Percentiles rank a stretch among this genome's conserved stretches.
These are phyloP conservation scores for Aspergillus alliaceus DNA, from an alignment of 2,329 filamentous ascomycete genomes.

Conservation along the genomic window DNA sequence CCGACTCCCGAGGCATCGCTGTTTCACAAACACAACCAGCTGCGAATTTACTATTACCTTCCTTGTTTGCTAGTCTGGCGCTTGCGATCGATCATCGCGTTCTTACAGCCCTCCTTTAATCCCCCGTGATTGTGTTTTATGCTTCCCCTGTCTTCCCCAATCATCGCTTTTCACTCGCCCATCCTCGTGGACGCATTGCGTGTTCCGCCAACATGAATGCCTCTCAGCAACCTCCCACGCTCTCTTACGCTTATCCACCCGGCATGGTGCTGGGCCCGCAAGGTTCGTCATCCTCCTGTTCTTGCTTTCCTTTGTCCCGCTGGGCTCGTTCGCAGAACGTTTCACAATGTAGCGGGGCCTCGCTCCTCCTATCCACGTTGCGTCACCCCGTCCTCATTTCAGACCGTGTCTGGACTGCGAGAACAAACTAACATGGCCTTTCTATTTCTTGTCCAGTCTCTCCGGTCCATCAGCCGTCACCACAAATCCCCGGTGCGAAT, in stretches of 20 bases:
- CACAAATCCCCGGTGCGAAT: conserved; percentile 28
- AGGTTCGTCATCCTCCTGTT: conserved; percentile 32
- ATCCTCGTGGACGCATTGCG: conserved; percentile 18
- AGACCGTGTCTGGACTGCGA: conserved; percentile 2
- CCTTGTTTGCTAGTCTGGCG: not conserved
- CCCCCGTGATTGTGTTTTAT: conserved; percentile 14
- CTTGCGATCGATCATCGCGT: conserved; percentile 5
- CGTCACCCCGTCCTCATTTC: conserved; percentile 14
- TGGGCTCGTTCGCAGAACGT: not conserved
- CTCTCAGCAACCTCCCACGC: conserved; percentile 27
- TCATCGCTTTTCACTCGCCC: conserved; percentile 9
- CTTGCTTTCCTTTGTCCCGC: conserved; percentile 1
- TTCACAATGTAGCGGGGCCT: conserved; percentile 13
- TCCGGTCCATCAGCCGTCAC: conserved; percentile 34
- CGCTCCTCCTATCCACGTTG: conserved; percentile 11
- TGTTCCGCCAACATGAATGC: conserved; percentile 31
- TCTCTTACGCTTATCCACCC: conserved; percentile 31
- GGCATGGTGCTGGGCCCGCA: conserved; percentile 32
- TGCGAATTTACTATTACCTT: not conserved
- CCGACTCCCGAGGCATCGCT: conserved; percentile 20
- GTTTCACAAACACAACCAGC: conserved; percentile 20
- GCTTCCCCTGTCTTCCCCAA: conserved; percentile 10
- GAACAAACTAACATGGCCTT: conserved; percentile 1
- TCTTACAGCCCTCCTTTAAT: conserved; percentile 8
- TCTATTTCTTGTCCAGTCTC: conserved; percentile 11